phyloP scores from a whole-genome alignment of 257 asterid genomes.

The Fraxinus cuspidata region DNA sequence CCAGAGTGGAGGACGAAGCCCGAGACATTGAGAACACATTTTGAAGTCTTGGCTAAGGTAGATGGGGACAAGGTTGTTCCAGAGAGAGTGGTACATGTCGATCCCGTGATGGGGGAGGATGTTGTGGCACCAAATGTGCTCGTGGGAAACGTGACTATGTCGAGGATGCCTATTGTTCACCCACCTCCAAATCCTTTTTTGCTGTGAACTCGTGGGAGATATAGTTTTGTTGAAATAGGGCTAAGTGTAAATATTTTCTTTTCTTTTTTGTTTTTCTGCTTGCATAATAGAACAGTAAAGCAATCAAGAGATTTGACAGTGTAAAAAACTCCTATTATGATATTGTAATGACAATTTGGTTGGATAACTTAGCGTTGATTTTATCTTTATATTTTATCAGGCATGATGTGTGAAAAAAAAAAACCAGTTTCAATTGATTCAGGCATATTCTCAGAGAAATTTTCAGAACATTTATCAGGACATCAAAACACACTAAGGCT shows the following conservation, averaged over 20 bases:
- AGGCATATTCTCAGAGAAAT: conserved; percentile 6
- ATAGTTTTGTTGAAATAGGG: conserved; percentile 16
- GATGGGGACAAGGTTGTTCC: conserved; percentile 84
- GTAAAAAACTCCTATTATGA: no score
- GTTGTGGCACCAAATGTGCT: conserved; percentile 49
- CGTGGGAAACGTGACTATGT: conserved; percentile 59
- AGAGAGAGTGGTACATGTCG: conserved; percentile 38
- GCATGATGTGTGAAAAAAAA: neutral
- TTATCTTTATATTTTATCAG: conserved; percentile 3
- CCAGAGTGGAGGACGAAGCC: conserved; percentile 91
- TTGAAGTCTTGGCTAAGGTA: conserved; percentile 87
- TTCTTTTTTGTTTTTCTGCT: neutral
- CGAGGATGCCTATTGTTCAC: conserved; percentile 58
- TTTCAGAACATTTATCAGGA: conserved; percentile 15
- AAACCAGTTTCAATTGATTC: conserved; percentile 12
- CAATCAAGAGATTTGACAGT: no score
- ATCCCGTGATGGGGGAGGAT: conserved; percentile 46
- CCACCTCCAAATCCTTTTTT: conserved; percentile 69
- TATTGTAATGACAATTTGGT: no score
- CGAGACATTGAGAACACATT: conserved; percentile 64
- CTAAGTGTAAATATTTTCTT: conserved; percentile 33
- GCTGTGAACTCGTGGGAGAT: conserved; percentile 37
- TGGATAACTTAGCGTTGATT: neutral
- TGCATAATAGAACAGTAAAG: neutral
- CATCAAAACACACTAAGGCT: conserved; percentile 5